phyloP scores from a whole-genome alignment of 306 rosid species.

The Casuarina equisetifolia region DNA sequence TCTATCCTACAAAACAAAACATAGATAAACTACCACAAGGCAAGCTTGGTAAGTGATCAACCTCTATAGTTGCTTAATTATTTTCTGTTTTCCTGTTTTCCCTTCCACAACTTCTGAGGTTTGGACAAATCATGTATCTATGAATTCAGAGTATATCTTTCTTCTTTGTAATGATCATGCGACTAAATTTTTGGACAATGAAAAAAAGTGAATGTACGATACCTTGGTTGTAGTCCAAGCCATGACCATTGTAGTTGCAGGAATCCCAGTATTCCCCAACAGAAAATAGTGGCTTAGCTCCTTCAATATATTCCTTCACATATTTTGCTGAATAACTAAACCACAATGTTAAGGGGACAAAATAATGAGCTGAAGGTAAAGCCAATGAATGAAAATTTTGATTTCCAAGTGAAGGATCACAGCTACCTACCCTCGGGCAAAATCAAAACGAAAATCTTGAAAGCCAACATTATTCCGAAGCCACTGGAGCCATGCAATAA shows the following conservation, averaged over 20 bases:
- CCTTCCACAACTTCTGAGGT: background rate
- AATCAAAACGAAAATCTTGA: slow-evolving; percentile 93
- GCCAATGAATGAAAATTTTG: slow-evolving; percentile 2
- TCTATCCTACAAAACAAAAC: background rate
- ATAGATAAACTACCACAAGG: background rate
- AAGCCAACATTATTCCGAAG: slow-evolving; percentile 64
- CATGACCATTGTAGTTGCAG: slow-evolving; percentile 66
- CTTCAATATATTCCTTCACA: slow-evolving; percentile 81
- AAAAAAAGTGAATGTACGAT: background rate
- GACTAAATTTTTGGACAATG: slow-evolving; percentile 1
- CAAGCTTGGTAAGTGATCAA: background rate
- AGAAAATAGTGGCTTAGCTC: slow-evolving; percentile 76
- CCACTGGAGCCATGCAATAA: slow-evolving; percentile 79
- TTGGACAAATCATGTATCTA: background rate
- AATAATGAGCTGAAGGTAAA: slow-evolving; percentile 7
- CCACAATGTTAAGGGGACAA: slow-evolving; percentile 17
- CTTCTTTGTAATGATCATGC: background rate
- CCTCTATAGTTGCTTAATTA: background rate
- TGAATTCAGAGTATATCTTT: background rate
- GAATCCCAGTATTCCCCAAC: slow-evolving; percentile 94
- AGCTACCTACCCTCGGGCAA: slow-evolving; percentile 87
- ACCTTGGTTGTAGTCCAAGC: slow-evolving; percentile 94
- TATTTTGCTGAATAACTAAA: slow-evolving; percentile 75
- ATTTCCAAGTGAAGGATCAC: slow-evolving; percentile 1
- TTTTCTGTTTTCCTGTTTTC: background rate